Evolutionary conservation across 2,329 filamentous ascomycete species (phyloP), one percentile per base, ranked within the genome.

Genomic region (Cercospora sp.): DNA sequence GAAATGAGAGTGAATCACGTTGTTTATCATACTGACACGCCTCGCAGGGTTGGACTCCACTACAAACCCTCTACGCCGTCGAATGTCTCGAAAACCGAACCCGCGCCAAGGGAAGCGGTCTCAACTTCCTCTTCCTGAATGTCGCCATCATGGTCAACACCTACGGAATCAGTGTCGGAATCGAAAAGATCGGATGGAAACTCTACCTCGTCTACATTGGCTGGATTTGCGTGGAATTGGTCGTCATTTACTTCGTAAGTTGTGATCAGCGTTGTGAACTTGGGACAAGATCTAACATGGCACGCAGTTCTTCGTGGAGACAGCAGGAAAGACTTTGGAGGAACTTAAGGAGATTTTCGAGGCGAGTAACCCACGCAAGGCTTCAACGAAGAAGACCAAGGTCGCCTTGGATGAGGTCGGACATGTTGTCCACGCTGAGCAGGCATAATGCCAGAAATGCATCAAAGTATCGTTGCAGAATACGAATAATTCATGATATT

Each of bases 121-220:
- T 72, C 6, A 73, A 71, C 57, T 82, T 81, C 72, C 75, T 82
- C 45, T 79, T 80, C 64, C 77, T 82, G 64, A 80, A 82, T 71
- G 72, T 81, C 26, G 80, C 82, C 33, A 80, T 84, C 60, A 81
- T 83, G 69, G 77, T 79, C 65, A 79, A 79, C 72, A 75, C 74
- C 3, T 79, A 75, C 65, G 74, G 73, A 16, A 74, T 74, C 67
- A 69, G 66, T 30, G 71, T 75, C 3, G 72, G 71, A 0, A 73
- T 75, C 13, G 69, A 62, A 7, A 69, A 72, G 62, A 75, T 75
- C 30, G 74, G 73, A 9, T 75, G 71, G 72, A 72, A 73, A 59
- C 48, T 73, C 20, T 75, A 75, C 63, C 62, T 75, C 10, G 72
- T 75, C 18, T 75, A 71, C 45, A 73, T 73, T 60, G 73, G 72